A percentile compares a stretch with the other conserved stretches of the same genome.
Conservation (phyloP, 2,329 filamentous ascomycete species). For the Fusarium neocosmosporiellum region DNA sequence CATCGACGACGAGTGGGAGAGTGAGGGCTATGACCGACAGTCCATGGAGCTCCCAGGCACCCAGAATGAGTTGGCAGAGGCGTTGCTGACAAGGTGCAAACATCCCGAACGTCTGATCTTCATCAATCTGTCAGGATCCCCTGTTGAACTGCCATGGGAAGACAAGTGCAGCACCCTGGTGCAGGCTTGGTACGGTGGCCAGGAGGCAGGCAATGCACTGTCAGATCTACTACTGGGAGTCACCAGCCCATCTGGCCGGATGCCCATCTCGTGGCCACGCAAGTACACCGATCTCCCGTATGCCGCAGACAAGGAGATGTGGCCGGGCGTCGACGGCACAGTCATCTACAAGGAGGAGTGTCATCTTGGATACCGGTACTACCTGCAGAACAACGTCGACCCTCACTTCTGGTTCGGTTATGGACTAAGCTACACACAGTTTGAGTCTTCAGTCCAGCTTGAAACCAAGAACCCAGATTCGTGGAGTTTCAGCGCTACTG, state of each 20-base stretch:
- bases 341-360: background rate
- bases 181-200: background rate
- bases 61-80: background rate
- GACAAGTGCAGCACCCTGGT: background rate
- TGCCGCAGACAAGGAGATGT: background rate
- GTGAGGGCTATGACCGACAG: background rate
- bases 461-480: background rate
- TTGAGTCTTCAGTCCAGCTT: background rate
- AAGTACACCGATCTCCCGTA: background rate
- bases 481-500: background rate
- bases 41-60: background rate
- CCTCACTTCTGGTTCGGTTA: background rate
- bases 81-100: background rate
- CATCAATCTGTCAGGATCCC: background rate
- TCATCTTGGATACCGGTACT: background rate
- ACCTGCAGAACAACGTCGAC: background rate
- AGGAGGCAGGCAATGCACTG: background rate
- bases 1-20: background rate
- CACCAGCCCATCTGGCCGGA: background rate
- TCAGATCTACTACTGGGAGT: background rate
- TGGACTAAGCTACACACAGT: background rate
- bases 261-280: background rate
- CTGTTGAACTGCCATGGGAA: background rate
- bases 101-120: background rate
- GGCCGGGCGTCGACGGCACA: background rate